Evolutionary conservation across 306 rosid species (phyloP).

Genomic region (Trichosanthes truncata): DNA sequence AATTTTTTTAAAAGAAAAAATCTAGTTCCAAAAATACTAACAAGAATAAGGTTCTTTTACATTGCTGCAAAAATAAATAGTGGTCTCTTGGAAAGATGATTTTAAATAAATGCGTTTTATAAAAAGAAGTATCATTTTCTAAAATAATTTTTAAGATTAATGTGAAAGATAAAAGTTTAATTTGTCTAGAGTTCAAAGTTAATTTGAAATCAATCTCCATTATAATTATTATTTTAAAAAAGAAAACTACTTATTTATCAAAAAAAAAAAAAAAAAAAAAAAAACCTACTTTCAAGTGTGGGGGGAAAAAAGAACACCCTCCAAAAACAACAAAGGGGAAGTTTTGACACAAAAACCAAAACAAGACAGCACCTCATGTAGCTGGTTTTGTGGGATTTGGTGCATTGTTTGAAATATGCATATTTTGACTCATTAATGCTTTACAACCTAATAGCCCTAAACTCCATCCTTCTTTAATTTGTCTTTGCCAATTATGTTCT

Average conservation of each 20-base stretch:
- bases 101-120: no score
- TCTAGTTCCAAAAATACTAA: no score
- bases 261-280: not conserved
- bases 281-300: not conserved
- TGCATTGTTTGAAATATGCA: not conserved
- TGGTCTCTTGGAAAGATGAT: no score
- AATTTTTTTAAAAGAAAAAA: not conserved
- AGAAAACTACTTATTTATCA: not conserved
- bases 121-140: no score
- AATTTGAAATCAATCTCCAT: not conserved
- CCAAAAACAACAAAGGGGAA: not conserved
- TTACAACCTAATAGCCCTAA: not conserved
- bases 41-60: not conserved
- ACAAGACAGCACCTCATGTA: not conserved
- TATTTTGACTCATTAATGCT: constrained; percentile 1
- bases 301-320: not conserved
- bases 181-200: no score
- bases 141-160: no score
- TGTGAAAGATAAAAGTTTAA: not conserved
- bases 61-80: no score
- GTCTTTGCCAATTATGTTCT: not conserved
- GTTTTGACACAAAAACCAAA: constrained; percentile 5
- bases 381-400: constrained; percentile 12
- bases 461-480: not conserved
- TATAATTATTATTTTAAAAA: no score